These are phyloP conservation scores for Paramecium tetraurelia DNA, from an alignment of 73 alveolate species.

Conservation along the genomic window DNA sequence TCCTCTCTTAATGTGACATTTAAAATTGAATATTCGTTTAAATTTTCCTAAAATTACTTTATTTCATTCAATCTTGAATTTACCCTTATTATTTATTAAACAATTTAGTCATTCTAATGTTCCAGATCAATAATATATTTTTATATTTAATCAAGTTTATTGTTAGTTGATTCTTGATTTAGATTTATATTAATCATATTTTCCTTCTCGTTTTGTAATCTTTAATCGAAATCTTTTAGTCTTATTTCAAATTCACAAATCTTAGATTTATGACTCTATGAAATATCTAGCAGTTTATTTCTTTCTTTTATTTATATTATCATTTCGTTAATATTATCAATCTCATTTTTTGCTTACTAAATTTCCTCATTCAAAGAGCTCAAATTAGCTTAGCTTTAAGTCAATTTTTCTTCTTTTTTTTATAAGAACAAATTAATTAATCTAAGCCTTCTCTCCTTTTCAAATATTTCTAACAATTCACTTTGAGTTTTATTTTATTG, in stretches of 20 bases:
- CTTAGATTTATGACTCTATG: too few relatives aligned
- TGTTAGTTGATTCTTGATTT: not conserved
- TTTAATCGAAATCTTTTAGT: too few relatives aligned
- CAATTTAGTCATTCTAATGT: not conserved
- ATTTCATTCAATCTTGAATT: not conserved
- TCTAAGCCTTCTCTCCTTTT: not conserved
- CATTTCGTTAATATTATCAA: not conserved
- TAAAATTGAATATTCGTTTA: not conserved
- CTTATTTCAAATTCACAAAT: too few relatives aligned
- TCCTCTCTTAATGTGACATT: not conserved
- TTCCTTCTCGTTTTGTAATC: too few relatives aligned
- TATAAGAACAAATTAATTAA: too few relatives aligned
- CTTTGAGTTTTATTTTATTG: too few relatives aligned
- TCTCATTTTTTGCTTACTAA: too few relatives aligned
- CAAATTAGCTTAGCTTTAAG: not conserved
- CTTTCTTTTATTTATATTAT: too few relatives aligned
- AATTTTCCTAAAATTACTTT: not conserved
- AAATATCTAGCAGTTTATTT: not conserved
- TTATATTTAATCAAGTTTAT: not conserved
- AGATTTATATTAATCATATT: not conserved
- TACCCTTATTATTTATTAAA: not conserved
- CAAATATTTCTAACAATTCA: not conserved
- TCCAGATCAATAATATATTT: not conserved
- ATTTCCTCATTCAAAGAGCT: not conserved
- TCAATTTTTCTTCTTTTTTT: not conserved